Evolutionary conservation across 2,329 filamentous ascomycete species (phyloP).

Genomic region (Emergomyces africanus): DNA sequence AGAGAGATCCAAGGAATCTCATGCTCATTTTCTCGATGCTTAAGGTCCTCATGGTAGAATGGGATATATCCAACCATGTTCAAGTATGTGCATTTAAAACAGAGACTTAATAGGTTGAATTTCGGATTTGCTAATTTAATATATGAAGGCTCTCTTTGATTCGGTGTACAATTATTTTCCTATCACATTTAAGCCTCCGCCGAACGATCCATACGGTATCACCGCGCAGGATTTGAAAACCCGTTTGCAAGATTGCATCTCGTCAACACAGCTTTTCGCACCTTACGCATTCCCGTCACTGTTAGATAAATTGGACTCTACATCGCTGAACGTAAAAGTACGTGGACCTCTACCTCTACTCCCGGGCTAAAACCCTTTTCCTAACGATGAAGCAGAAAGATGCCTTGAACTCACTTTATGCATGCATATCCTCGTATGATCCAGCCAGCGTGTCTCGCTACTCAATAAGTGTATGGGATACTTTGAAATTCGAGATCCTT

Average conservation of each 20-base stretch:
- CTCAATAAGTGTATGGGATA: slow-evolving; percentile 54
- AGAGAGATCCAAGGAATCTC: slow-evolving; percentile 56
- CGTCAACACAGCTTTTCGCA: slow-evolving; percentile 50
- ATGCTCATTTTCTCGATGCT: slow-evolving; percentile 59
- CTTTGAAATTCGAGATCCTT: slow-evolving; percentile 56
- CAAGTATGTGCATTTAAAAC: slow-evolving; percentile 32
- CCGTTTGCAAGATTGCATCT: slow-evolving; percentile 50
- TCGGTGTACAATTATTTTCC: slow-evolving; percentile 61
- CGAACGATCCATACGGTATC: slow-evolving; percentile 57
- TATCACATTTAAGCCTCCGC: slow-evolving; percentile 56
- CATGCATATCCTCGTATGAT: slow-evolving; percentile 48
- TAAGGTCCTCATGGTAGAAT: slow-evolving; percentile 54
- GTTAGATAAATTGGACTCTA: slow-evolving; percentile 57
- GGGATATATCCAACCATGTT: slow-evolving; percentile 48
- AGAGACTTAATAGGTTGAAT: not conserved
- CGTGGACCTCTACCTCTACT: slow-evolving; percentile 2
- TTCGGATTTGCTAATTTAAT: not conserved
- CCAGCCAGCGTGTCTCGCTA: slow-evolving; percentile 47
- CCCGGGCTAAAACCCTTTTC: not conserved
- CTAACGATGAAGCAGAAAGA: slow-evolving; percentile 39
- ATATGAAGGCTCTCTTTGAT: slow-evolving; percentile 43
- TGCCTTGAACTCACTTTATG: slow-evolving; percentile 49
- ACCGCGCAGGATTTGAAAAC: slow-evolving; percentile 56
- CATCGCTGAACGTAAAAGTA: slow-evolving; percentile 54
- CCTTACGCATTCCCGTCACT: slow-evolving; percentile 54